Base-by-base conservation (phyloP, 768 basidiomycete species). In the Leccinum subtestaceum region DNA sequence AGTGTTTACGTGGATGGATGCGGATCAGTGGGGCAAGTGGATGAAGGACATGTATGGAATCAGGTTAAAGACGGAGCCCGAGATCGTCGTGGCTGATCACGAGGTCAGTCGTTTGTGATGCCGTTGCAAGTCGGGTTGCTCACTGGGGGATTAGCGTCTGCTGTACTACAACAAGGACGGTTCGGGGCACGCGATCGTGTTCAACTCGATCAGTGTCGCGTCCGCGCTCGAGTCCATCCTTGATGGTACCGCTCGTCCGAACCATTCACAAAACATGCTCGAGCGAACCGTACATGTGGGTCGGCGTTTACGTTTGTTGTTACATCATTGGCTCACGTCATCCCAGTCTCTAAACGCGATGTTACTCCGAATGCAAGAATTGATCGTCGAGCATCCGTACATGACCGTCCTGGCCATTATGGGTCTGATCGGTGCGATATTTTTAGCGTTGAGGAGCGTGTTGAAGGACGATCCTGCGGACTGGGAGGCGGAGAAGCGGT, bases 1-100 rank as follows among this genome's bases (percentile, higher is more conserved):
- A 0, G 83, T 95, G 52, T 97, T 95, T 73, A 81, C 88, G 9
- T 94, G 89, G 88, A 94, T 97, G 84, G 93, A 99, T 67, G 83
- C 78, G 2, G 85, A 84, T 25, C 82, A 80, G 72, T 98, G 96
- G 95, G 80, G 74, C 25, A 86, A 82, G 53, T 98, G 95, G 95
- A 77, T 96, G 75, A 93, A 91, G 79, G 87, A 85, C 65, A 93
- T 93, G 86, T 98, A 98, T 75, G 87, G 88, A 29, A 76, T 94
- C 64, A 76, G 72, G 63, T 58, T 62, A 9, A 62, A 52, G 8
- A 55, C 59, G 0, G 70, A 69, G 23, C 72, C 74, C 7, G 65
- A 64, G 11, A 78, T 93, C 23, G 80, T 96, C n/a, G 81, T 97
- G 57, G 82, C 89, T 2, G 90, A 95, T 71, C 93, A 96, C 61